Base-by-base conservation (phyloP, 2,329 filamentous ascomycete species). In the Cladorrhinum sp. region DNA sequence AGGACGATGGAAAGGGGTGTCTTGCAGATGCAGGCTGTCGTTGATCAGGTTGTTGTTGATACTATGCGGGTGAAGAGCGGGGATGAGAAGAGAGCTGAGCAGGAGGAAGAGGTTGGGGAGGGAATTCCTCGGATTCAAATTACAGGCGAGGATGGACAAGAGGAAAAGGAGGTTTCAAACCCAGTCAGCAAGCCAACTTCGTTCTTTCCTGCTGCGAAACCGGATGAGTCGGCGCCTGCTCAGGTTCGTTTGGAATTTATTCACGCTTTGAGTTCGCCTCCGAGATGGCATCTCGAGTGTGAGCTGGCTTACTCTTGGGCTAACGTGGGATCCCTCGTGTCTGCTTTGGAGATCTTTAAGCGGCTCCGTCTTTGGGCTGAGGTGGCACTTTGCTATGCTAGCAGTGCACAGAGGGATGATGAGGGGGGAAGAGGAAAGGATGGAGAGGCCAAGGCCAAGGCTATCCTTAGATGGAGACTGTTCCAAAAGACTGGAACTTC, bases 241-340 rank as follows among this genome's bases (percentile, higher is more conserved):
- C 80, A 85, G 2, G 85, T 95, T 62, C 85, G 95, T 48, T 79
- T 99, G 3, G 83, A 85, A 59, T 97, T 96, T 70, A 86, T 97
- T 50, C 92, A 96, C 75, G 85, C 90, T 13, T 81, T 99, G 1
- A 88, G 85, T 22, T 91, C 93, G 0, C 92, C 93, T 0, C 91
- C 92, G 0, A 80, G 93, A 55, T 99, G 95, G 95, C 92, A 96
- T 69, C 83, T 99, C 1, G 95, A 99, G 72, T 89, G 93, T 0
- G 95, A 99, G 72, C 81, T 99, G 13, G 95, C 95, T 1, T 87
- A 91, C 62, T 86, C 92, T n/a, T 99, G 95, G 95, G 90, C 93
- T 0, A 84, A 86, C 52, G 84, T 97, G 2, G 95, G 95, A 9
- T 96, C 92, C 45, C 78, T 99, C 1, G 83, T 91, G 2, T 96